These are phyloP conservation scores for Melanomma pulvis-pyrius DNA, from an alignment of 495 filamentous ascomycete genomes.

Conservation along the genomic window DNA sequence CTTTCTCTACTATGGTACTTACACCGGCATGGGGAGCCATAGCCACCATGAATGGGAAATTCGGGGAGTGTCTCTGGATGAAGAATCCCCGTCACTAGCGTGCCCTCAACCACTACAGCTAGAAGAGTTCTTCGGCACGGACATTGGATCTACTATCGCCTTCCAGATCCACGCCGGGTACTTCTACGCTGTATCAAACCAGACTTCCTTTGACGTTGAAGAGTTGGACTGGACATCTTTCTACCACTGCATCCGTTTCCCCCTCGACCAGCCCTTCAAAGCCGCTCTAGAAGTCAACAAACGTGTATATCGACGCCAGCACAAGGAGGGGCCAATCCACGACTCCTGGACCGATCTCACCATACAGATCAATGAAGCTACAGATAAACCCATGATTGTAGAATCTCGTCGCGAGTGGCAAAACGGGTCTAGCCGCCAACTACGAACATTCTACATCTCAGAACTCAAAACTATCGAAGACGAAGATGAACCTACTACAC, in stretches of 20 bases:
- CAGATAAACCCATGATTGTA: constrained; percentile 62
- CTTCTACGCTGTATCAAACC: constrained; percentile 74
- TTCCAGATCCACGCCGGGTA: constrained; percentile 72
- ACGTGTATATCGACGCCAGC: constrained; percentile 66
- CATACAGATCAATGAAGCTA: constrained; percentile 64
- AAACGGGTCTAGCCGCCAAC: constrained; percentile 59
- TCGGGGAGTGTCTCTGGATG: constrained; percentile 42
- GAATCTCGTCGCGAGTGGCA: constrained; percentile 76
- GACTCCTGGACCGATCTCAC: constrained; percentile 74
- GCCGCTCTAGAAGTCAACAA: constrained; percentile 43
- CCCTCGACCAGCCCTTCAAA: constrained; percentile 47
- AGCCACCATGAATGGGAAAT: constrained; percentile 66
- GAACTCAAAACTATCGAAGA: constrained; percentile 45
- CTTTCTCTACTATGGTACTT: constrained; percentile 70
- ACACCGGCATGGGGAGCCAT: constrained; percentile 54
- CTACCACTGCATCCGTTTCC: constrained; percentile 69
- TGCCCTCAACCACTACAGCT: constrained; percentile 52
- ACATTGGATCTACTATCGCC: constrained; percentile 68
- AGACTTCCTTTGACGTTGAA: constrained; percentile 63
- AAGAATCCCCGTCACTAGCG: constrained; percentile 19
- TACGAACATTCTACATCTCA: constrained; percentile 70
- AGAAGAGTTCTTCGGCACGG: constrained; percentile 59
- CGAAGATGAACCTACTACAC: background rate
- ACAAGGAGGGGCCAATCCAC: constrained; percentile 74
- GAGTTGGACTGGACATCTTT: constrained; percentile 71